A percentile compares a stretch with the other conserved stretches of the same genome.
Evolutionary conservation across 352 stramenopile species (phyloP).

Genomic region (Globisporangium mamillatum): DNA sequence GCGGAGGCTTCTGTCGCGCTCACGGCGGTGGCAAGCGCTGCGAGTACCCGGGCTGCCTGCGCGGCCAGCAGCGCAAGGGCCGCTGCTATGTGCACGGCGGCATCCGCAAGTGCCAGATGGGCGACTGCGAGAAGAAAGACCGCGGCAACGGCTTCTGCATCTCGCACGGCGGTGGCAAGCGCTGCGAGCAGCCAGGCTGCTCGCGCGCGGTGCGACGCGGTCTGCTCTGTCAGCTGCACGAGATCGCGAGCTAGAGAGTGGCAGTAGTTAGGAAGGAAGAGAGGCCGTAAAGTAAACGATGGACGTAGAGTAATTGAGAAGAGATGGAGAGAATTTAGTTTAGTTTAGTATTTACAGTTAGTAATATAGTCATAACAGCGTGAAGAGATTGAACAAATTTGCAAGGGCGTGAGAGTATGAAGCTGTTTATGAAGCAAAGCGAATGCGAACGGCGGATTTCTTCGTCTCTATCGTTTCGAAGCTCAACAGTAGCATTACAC

Average conservation of each 20-base stretch:
- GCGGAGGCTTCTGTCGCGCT: slow-evolving; percentile 71
- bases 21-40: slow-evolving; percentile 83
- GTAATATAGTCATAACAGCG: not conserved
- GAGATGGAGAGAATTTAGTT: not conserved
- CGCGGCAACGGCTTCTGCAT: slow-evolving; percentile 66
- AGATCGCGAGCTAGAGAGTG: slow-evolving; percentile 7
- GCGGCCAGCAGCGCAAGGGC: slow-evolving; percentile 79
- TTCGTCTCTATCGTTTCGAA: not conserved
- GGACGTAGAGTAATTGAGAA: not conserved
- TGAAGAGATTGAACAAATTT: not conserved
- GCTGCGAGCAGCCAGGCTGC: slow-evolving; percentile 25
- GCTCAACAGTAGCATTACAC: not conserved
- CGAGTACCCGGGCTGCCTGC: slow-evolving; percentile 63
- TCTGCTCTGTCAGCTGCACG: slow-evolving; percentile 29
- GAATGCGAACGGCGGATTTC: not conserved
- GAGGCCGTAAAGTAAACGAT: not conserved
- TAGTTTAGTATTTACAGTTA: not conserved
- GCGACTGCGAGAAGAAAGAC: slow-evolving; percentile 83
- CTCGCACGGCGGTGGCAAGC: slow-evolving; percentile 36
- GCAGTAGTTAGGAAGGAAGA: not conserved
- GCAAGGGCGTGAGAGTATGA: not conserved
- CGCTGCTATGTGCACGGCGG: slow-evolving; percentile 83
- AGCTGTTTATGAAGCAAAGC: not conserved
- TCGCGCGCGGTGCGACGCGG: slow-evolving; percentile 30
- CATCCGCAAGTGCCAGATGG: slow-evolving; percentile 77